Evolutionary conservation across 345 rosid genomes (phyloP).

Genomic region (Erysimum cheiranthoides): DNA sequence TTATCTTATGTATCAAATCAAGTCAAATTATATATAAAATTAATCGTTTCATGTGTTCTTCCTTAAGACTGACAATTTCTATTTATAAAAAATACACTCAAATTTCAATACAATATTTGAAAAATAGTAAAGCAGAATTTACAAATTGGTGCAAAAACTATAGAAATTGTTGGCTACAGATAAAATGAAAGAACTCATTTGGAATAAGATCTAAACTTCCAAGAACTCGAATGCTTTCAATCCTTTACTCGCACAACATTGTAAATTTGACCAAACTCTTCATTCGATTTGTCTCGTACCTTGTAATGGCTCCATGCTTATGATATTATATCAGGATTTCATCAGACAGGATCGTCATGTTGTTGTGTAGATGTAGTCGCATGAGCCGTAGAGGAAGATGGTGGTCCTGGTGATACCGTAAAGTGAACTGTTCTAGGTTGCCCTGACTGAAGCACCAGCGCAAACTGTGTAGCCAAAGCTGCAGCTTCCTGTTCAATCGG

Average conservation of each 20-base stretch:
- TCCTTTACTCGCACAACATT: slow-evolving; percentile 38
- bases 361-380: slow-evolving; percentile 37
- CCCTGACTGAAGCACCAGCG: slow-evolving; percentile 86
- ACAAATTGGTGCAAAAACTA: slow-evolving; percentile 27
- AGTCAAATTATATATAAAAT: background rate
- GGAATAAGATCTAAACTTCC: background rate
- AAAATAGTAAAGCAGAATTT: slow-evolving; percentile 4
- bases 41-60: background rate
- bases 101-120: slow-evolving; percentile 1
- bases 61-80: background rate
- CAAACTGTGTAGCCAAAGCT: slow-evolving; percentile 88
- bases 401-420: slow-evolving; percentile 62
- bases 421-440: slow-evolving; percentile 81
- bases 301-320: slow-evolving; percentile 11
- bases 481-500: slow-evolving; percentile 77
- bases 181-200: slow-evolving; percentile 7
- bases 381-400: slow-evolving; percentile 40
- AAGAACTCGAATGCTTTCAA: slow-evolving; percentile 9
- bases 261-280: slow-evolving; percentile 32
- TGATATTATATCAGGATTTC: background rate
- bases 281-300: slow-evolving; percentile 1
- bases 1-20: background rate
- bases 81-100: background rate
- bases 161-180: slow-evolving; percentile 25
- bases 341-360: slow-evolving; percentile 36